Evolutionary conservation across 768 basidiomycete species (phyloP).

Genomic region (Exidia glandulosa): DNA sequence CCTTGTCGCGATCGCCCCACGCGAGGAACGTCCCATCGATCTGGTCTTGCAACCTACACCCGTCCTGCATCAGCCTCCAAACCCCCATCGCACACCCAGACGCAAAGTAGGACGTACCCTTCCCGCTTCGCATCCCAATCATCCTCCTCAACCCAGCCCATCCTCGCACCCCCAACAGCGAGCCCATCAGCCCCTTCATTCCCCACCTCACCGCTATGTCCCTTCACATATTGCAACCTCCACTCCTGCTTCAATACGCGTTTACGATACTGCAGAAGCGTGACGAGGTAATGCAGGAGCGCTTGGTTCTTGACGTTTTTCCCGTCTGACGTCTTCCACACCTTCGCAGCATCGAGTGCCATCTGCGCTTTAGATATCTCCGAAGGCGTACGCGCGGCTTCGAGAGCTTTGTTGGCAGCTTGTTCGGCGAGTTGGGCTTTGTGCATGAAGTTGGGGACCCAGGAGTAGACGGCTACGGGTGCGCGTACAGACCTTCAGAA

Average conservation of each 20-base stretch:
- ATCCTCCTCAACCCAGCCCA: conserved; percentile 11
- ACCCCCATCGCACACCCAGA: too few relatives aligned
- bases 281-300: conserved; percentile 59
- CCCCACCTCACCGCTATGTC: conserved; percentile 64
- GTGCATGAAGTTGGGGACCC: conserved; percentile 6
- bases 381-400: too few relatives aligned
- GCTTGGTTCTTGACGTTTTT: conserved; percentile 59
- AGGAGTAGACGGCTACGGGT: conserved; percentile 8
- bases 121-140: neutral
- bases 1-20: neutral
- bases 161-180: conserved; percentile 46
- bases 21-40: neutral
- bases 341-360: too few relatives aligned
- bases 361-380: too few relatives aligned
- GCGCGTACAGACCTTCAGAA: too few relatives aligned
- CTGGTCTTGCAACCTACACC: neutral
- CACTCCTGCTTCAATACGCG: conserved; percentile 27
- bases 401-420: too few relatives aligned
- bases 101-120: too few relatives aligned
- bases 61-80: too few relatives aligned
- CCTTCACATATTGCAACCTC: conserved; percentile 67
- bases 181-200: conserved; percentile 80
- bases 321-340: conserved; percentile 37
- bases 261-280: conserved; percentile 21
- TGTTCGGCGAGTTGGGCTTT: conserved; percentile 11